A percentile compares a stretch with the other conserved stretches of the same genome.
phyloP scores from a whole-genome alignment of 164 flowering plant genomes.

The Liriodendron chinense region DNA sequence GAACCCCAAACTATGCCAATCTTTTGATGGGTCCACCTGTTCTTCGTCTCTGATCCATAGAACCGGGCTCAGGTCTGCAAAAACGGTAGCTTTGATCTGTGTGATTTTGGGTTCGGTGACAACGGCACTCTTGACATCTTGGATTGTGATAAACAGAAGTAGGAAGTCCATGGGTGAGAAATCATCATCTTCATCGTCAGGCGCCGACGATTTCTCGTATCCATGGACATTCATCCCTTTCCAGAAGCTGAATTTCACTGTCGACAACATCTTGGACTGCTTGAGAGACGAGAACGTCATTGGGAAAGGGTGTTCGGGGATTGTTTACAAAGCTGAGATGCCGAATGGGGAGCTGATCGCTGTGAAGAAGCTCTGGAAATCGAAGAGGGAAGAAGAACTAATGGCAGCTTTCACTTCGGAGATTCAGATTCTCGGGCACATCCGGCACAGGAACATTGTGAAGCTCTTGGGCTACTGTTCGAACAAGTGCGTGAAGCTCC shows the following conservation, averaged over 20 bases:
- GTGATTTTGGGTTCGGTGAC: conserved; percentile 55
- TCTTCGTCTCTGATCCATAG: conserved; percentile 39
- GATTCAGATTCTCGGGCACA: conserved; percentile 72
- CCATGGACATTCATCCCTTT: conserved; percentile 98
- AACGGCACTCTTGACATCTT: conserved; percentile 46
- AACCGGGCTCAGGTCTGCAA: conserved; percentile 56
- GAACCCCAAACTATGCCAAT: conserved; percentile 62
- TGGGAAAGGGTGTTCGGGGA: conserved; percentile 94
- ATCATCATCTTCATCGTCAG: conserved; percentile 35
- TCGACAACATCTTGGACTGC: conserved; percentile 76
- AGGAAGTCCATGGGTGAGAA: conserved; percentile 48
- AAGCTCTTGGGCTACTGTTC: conserved; percentile 76
- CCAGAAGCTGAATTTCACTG: conserved; percentile 68
- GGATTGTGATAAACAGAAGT: conserved; percentile 58
- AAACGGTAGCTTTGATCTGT: conserved; percentile 51
- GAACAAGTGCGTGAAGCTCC: conserved; percentile 58
- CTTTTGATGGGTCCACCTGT: conserved; percentile 73
- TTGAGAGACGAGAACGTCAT: conserved; percentile 77
- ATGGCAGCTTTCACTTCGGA: conserved; percentile 68
- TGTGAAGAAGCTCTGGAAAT: conserved; percentile 90
- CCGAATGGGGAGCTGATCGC: conserved; percentile 85
- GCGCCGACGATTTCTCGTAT: conserved; percentile 83
- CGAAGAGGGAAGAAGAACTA: conserved; percentile 57
- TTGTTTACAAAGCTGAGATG: conserved; percentile 90
- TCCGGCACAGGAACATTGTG: conserved; percentile 76